Evolutionary conservation across 768 basidiomycete species (phyloP), one percentile per base, ranked within the genome.

Genomic region (Tylopilus plumbeoviolaceoides): DNA sequence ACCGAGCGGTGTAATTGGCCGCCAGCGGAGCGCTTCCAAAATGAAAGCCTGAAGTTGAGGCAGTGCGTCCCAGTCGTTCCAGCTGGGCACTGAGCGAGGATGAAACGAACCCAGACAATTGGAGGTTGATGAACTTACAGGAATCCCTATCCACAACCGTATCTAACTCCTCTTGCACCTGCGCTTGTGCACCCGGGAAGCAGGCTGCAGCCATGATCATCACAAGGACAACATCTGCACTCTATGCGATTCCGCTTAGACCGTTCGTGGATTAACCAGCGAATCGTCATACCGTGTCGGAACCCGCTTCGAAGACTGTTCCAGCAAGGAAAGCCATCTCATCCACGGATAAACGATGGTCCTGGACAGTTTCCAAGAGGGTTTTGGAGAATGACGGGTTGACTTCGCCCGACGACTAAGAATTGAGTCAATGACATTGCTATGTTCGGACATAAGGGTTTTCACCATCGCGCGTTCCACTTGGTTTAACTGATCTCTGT

Each of bases 321-420:
- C 84, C 84, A 1, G 79, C 77, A 39, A 86, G 75, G 60, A 79
- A 85, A 0, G 82, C 72, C 14, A 77, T 75, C 51, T 86, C 81
- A 47, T 78, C 70, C 40, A 75, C 69, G 4, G 79, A 73, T 9
- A 85, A 69, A 6, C 72, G 75, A 33, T 80, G 74, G 38, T 78
- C 75, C 0, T 62, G 53, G 54, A 75, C 74, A 10, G 72, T 73
- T 54, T 83, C 80, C 7, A 84, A 61, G 17, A 85, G 69, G 28
- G 78, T 78, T 62, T 73, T 78, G 0, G 75, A 77, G 53, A 86
- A 84, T 0, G 79, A 72, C 4, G 55, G 46, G 5, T 35, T 40
- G 7, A 50, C 58, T n/a, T 56, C 33, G 1, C 30, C 59, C 7
- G 28, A 54, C 8, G 21, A 54, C 8, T 14, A 25, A 17, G 9